Percentiles rank a stretch among this genome's conserved stretches.
phyloP scores from a whole-genome alignment of 495 filamentous ascomycete genomes.

The Penicillium canariense region DNA sequence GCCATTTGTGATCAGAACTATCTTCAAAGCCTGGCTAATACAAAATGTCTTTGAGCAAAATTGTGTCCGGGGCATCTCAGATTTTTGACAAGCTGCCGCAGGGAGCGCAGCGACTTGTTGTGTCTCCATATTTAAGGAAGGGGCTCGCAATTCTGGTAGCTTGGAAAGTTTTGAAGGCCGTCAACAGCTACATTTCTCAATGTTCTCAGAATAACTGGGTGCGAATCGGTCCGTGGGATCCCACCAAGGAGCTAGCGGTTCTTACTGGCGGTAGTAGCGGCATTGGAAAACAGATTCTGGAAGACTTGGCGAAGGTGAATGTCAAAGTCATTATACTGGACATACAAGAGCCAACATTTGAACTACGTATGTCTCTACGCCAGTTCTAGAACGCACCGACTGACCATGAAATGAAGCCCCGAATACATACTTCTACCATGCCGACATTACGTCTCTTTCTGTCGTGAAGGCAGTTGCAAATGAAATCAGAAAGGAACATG shows the following conservation, averaged over 20 bases:
- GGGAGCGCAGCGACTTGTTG: neutral
- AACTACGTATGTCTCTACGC: neutral
- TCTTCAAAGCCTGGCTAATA: too few relatives aligned
- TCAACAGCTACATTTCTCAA: constrained; percentile 5
- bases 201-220: constrained; percentile 2
- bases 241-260: constrained; percentile 53
- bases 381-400: neutral
- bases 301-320: constrained; percentile 50
- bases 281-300: constrained; percentile 59
- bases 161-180: neutral
- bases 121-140: neutral
- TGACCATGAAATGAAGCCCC: neutral
- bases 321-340: constrained; percentile 62
- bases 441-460: constrained; percentile 53
- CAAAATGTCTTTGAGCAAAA: neutral
- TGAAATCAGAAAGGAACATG: constrained; percentile 49
- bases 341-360: constrained; percentile 45
- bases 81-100: neutral
- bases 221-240: constrained; percentile 2
- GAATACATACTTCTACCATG: constrained; percentile 45
- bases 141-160: neutral
- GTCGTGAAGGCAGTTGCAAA: constrained; percentile 40
- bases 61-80: neutral
- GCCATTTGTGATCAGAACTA: neutral
- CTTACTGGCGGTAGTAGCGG: constrained; percentile 64